A percentile compares a stretch with the other conserved stretches of the same genome.
phyloP scores from a whole-genome alignment of 2,329 filamentous ascomycete genomes.

The Eutypella sp. region DNA sequence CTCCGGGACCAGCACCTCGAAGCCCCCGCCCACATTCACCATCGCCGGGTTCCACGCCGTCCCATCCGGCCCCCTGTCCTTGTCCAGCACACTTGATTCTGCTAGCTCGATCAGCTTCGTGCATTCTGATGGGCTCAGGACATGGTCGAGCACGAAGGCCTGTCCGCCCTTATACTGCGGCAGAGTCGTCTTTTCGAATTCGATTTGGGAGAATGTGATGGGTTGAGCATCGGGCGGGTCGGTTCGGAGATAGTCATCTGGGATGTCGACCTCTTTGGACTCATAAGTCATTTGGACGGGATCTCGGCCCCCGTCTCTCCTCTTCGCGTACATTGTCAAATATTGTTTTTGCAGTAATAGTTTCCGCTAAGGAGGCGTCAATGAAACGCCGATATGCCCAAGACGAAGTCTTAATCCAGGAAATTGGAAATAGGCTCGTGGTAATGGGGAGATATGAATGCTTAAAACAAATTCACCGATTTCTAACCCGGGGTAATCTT shows the following conservation, averaged over 20 bases:
- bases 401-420: too few species aligned
- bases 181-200: conserved; percentile 47
- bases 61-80: conserved; percentile 23
- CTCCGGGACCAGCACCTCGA: conserved; percentile 50
- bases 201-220: conserved; percentile 43
- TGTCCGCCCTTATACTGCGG: conserved; percentile 49
- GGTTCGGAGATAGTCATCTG: conserved; percentile 40
- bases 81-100: conserved; percentile 48
- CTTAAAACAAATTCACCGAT: too few species aligned
- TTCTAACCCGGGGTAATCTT: too few species aligned
- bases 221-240: conserved; percentile 37
- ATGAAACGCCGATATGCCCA: too few species aligned
- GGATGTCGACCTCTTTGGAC: conserved; percentile 34
- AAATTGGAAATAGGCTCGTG: too few species aligned
- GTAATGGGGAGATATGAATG: too few species aligned
- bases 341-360: too few species aligned
- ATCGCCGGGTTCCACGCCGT: conserved; percentile 62
- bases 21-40: conserved; percentile 60
- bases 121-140: conserved; percentile 62
- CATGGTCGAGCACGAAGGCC: conserved; percentile 59
- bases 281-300: conserved; percentile 27
- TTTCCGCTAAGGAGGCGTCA: too few species aligned
- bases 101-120: conserved; percentile 44
- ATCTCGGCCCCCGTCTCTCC: not conserved
- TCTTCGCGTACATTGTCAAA: not conserved